A percentile compares a stretch with the other conserved stretches of the same genome.
Evolutionary conservation across 2,329 filamentous ascomycete genomes (phyloP).

Genomic region (Remersonia thermophila): DNA sequence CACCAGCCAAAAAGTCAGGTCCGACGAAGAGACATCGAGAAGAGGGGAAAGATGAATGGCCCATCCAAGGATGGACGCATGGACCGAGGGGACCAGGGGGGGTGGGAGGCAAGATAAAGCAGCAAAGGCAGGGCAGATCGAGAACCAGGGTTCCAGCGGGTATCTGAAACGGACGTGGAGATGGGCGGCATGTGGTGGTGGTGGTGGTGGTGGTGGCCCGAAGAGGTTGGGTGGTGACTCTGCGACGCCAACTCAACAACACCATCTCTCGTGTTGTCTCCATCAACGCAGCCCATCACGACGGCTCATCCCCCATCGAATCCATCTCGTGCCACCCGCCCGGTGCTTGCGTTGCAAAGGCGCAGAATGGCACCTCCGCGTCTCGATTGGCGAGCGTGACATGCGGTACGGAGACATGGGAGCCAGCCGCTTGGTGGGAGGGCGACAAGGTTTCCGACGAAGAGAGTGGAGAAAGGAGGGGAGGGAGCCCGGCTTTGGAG

Average conservation of each 20-base stretch:
- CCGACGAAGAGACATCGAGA: conserved; percentile 5
- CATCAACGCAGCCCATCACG: too few relatives aligned
- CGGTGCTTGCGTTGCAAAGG: neutral
- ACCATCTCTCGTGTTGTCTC: too few relatives aligned
- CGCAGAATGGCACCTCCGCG: neutral
- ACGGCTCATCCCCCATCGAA: conserved; percentile 1
- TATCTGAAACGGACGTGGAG: conserved; percentile 19
- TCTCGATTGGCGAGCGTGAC: neutral
- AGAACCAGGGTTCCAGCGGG: conserved; percentile 13
- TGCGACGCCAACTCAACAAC: too few relatives aligned
- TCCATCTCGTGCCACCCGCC: neutral
- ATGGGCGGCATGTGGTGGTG: conserved; percentile 12
- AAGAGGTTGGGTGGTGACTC: too few relatives aligned
- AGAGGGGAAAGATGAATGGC: conserved; percentile 5
- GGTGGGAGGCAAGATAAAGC: conserved; percentile 8
- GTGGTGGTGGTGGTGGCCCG: neutral
- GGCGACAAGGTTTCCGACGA: neutral
- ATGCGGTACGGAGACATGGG: neutral
- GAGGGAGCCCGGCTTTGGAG: too few relatives aligned
- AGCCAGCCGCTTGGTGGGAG: conserved; percentile 3
- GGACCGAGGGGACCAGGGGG: neutral
- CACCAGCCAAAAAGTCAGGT: conserved; percentile 9
- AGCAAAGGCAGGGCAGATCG: conserved; percentile 2
- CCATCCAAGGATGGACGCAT: too few relatives aligned
- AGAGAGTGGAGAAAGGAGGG: too few relatives aligned